Percentiles rank a stretch among this genome's conserved stretches.
Evolutionary conservation across 2,329 filamentous ascomycete genomes (phyloP).

Genomic region (Chalaropsis ovoidea): DNA sequence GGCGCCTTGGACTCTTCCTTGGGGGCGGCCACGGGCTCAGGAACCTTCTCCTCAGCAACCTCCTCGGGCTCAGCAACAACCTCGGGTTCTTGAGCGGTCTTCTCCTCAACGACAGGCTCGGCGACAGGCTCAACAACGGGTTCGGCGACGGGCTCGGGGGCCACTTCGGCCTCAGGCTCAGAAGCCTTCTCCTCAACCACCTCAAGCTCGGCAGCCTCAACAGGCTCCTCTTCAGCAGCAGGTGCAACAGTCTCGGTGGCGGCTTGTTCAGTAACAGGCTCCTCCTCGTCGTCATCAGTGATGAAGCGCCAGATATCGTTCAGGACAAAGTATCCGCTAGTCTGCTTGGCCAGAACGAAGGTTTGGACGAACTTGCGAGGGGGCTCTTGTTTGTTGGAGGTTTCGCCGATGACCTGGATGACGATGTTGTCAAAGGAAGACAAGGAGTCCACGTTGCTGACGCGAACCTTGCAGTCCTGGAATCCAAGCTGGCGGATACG

Average conservation of each 20-base stretch:
- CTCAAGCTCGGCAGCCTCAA: conserved; percentile 31
- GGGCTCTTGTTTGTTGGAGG: conserved; percentile 83
- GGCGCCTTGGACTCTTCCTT: conserved; percentile 17
- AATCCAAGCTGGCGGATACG: conserved; percentile 88
- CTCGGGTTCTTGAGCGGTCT: conserved; percentile 49
- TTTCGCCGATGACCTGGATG: conserved; percentile 96
- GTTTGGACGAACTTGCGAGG: conserved; percentile 97
- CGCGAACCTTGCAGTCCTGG: conserved; percentile 95
- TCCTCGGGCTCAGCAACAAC: conserved; percentile 53
- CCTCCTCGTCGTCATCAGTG: conserved; percentile 58
- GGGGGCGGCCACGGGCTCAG: conserved; percentile 17
- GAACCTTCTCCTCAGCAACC: conserved; percentile 37
- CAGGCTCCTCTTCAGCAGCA: conserved; percentile 29
- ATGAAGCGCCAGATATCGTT: conserved; percentile 98
- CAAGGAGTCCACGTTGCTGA: conserved; percentile 96
- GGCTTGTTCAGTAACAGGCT: conserved; percentile 30
- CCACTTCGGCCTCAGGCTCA: conserved; percentile 36
- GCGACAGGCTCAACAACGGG: conserved; percentile 30
- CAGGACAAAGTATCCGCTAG: conserved; percentile 93
- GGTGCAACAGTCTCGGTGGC: conserved; percentile 32
- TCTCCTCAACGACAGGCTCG: conserved; percentile 41
- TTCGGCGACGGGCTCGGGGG: conserved; percentile 16
- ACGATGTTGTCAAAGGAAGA: conserved; percentile 87
- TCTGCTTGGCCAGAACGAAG: conserved; percentile 91
- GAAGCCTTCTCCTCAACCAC: conserved; percentile 30